A percentile compares a stretch with the other conserved stretches of the same genome.
These are phyloP conservation scores for Stephania japonica DNA, from an alignment of 164 flowering plant genomes.

Conservation along the genomic window DNA sequence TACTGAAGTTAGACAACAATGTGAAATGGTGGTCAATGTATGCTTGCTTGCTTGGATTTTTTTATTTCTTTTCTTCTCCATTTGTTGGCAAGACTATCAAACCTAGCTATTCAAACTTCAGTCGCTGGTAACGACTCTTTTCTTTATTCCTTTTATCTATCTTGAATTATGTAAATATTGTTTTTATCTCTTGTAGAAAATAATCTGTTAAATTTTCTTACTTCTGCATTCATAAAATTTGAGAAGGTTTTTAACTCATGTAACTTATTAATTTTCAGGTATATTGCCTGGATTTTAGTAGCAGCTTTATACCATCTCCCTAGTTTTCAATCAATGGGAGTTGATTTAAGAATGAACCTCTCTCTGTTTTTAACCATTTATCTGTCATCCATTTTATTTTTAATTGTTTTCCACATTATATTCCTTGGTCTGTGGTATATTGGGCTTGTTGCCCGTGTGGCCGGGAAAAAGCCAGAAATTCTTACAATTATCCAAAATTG, in stretches of 20 bases:
- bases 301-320: conserved; percentile 98
- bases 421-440: conserved; percentile 93
- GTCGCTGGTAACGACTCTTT: conserved; percentile 64
- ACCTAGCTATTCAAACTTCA: conserved; percentile 96
- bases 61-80: conserved; percentile 97
- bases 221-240: neutral
- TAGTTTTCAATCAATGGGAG: conserved; percentile 99
- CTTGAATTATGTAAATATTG: neutral
- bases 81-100: conserved; percentile 87
- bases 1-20: conserved; percentile 81
- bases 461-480: conserved; percentile 83
- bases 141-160: neutral
- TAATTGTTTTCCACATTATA: conserved; percentile 77
- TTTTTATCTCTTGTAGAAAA: neutral
- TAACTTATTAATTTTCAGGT: conserved; percentile 42
- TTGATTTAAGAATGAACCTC: conserved; percentile 97
- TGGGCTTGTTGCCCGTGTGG: conserved; percentile 97
- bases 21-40: conserved; percentile 99
- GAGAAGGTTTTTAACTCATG: neutral
- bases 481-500: conserved; percentile 90
- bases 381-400: conserved; percentile 74
- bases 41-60: conserved; percentile 86
- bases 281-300: conserved; percentile 84
- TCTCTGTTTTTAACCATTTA: conserved; percentile 83
- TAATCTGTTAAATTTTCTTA: neutral